These are phyloP conservation scores for Alternaria consortialis DNA, from an alignment of 2,329 filamentous ascomycete species.

Conservation along the genomic window DNA sequence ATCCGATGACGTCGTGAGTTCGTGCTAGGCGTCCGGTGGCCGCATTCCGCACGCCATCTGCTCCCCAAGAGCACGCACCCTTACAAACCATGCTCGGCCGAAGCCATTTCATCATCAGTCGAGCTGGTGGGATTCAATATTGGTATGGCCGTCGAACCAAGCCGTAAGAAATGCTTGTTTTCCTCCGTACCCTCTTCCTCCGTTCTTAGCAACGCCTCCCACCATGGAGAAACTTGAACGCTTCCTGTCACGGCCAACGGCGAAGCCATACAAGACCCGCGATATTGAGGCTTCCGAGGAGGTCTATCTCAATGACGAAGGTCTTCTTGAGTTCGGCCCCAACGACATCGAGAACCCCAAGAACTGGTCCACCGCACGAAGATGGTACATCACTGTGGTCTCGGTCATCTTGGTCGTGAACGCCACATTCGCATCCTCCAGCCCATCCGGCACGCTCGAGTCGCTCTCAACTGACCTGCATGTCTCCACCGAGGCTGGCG, in stretches of 20 bases:
- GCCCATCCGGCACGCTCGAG: neutral
- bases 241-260: neutral
- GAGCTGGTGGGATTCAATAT: too few species aligned
- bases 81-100: too few species aligned
- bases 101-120: too few species aligned
- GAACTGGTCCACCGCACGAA: slow-evolving; percentile 1
- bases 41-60: neutral
- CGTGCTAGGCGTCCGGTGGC: neutral
- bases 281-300: neutral
- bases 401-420: slow-evolving; percentile 2
- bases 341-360: neutral
- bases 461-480: neutral
- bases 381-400: slow-evolving; percentile 4
- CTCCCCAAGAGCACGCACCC: too few species aligned
- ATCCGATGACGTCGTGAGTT: neutral
- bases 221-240: neutral
- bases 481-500: neutral
- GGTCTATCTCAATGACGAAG: neutral
- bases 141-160: neutral
- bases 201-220: neutral
- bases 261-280: slow-evolving; percentile 1
- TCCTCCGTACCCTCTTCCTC: neutral
- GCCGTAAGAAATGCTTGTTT: neutral
- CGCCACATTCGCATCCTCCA: neutral
- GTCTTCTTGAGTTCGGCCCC: neutral